Conservation (phyloP, 2,329 filamentous ascomycete species). For the Aspergillus fructus region DNA sequence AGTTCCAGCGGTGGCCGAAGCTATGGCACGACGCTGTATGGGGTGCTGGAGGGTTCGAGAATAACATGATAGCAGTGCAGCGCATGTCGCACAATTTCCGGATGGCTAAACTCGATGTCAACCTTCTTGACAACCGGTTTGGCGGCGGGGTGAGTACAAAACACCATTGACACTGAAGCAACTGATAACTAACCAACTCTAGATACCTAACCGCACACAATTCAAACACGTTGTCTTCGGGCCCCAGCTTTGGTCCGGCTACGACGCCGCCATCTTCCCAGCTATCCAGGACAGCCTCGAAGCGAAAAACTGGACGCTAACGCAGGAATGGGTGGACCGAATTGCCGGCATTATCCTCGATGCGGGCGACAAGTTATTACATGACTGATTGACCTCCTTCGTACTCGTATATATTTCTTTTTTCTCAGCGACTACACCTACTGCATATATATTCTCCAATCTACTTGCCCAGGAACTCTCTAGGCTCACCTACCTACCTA, state of each 20-base stretch:
- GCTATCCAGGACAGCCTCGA: slow-evolving; percentile 80
- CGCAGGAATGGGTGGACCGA: slow-evolving; percentile 68
- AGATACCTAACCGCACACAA: slow-evolving; percentile 84
- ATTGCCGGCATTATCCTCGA: slow-evolving; percentile 66
- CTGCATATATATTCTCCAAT: slow-evolving; percentile 4
- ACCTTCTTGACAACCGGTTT: slow-evolving; percentile 72
- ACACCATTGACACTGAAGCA: not conserved
- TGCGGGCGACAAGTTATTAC: slow-evolving; percentile 55
- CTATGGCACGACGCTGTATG: slow-evolving; percentile 74
- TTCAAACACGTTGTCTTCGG: slow-evolving; percentile 93
- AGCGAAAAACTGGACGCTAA: slow-evolving; percentile 66
- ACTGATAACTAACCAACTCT: slow-evolving; percentile 14
- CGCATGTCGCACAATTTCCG: slow-evolving; percentile 76
- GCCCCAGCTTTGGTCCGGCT: slow-evolving; percentile 72
- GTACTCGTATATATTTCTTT: not conserved
- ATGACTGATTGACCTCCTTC: slow-evolving; percentile 26
- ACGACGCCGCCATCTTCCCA: slow-evolving; percentile 71
- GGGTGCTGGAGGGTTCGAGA: slow-evolving; percentile 73
- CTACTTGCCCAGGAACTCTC: not conserved
- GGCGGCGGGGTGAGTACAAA: slow-evolving; percentile 66
- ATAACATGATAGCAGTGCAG: slow-evolving; percentile 62
- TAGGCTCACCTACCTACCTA: not conserved
- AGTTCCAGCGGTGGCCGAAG: slow-evolving; percentile 74
- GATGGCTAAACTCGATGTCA: slow-evolving; percentile 78
- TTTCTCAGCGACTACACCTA: not conserved